Conservation (phyloP, 31 red algal species). For the Endocladia muricata region DNA sequence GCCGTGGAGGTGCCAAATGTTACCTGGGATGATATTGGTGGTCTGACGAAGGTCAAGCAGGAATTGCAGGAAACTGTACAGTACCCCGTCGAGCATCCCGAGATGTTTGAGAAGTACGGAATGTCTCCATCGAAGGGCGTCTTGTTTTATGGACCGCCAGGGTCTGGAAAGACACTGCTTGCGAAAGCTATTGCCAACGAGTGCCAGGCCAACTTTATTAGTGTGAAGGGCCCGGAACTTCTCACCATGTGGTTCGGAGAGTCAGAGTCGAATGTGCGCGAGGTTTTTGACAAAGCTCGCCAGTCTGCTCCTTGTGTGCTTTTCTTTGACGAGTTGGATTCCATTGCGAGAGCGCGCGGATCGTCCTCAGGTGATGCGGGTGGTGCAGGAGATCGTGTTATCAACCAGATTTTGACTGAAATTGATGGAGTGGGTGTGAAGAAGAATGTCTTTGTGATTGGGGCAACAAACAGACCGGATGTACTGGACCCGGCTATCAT, state of each 20-base stretch:
- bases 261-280: constrained; percentile 95
- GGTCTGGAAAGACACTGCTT: constrained; percentile 97
- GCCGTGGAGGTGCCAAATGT: constrained; percentile 99
- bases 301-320: constrained; percentile 98
- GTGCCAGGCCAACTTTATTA: constrained; percentile 99
- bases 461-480: constrained; percentile 99
- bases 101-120: constrained; percentile 99
- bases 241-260: constrained; percentile 99
- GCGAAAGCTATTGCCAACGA: constrained; percentile 99
- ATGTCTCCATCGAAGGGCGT: constrained; percentile 97
- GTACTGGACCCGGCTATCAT: constrained; percentile 98
- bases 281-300: constrained; percentile 99
- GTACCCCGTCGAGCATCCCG: constrained; percentile 99
- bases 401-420: constrained; percentile 99
- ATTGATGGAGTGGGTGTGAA: constrained; percentile 98
- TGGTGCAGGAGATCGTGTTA: constrained; percentile 98
- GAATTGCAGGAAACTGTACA: constrained; percentile 99
- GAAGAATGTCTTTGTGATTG: constrained; percentile 99
- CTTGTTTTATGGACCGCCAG: constrained; percentile 98
- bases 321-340: constrained; percentile 99
- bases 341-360: constrained; percentile 97
- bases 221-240: constrained; percentile 97
- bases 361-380: constrained; percentile 96
- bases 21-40: constrained; percentile 98
- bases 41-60: constrained; percentile 92